These are phyloP conservation scores for Moesziomyces sp. DNA, from an alignment of 1,284 basidiomycete genomes.

Conservation along the genomic window DNA sequence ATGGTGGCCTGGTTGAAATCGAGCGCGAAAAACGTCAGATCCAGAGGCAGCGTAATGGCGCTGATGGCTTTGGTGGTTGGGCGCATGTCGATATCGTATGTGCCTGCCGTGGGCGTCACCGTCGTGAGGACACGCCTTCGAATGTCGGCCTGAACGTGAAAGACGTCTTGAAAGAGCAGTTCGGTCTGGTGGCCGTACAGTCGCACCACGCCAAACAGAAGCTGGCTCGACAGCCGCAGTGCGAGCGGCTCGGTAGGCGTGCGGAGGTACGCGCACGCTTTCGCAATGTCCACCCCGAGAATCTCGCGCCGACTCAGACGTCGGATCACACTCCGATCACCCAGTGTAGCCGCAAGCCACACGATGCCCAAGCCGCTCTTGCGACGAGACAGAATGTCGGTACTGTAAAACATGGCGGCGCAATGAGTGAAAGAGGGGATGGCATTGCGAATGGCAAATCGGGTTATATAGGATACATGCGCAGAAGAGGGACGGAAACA, in stretches of 20 bases:
- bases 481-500: slow-evolving; percentile 3
- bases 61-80: slow-evolving; percentile 10
- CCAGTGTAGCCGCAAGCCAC: slow-evolving; percentile 61
- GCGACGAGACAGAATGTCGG: slow-evolving; percentile 50
- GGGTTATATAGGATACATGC: slow-evolving; percentile 8
- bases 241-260: slow-evolving; percentile 52
- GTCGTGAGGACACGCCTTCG: slow-evolving; percentile 17
- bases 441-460: neutral
- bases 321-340: slow-evolving; percentile 33
- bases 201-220: slow-evolving; percentile 55
- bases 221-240: slow-evolving; percentile 51
- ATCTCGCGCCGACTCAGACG: slow-evolving; percentile 51
- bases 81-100: slow-evolving; percentile 40
- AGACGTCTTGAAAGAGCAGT: slow-evolving; percentile 34
- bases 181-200: slow-evolving; percentile 50
- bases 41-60: slow-evolving; percentile 37
- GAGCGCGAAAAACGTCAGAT: slow-evolving; percentile 38
- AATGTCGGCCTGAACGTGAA: slow-evolving; percentile 27
- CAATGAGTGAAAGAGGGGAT: neutral
- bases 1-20: slow-evolving; percentile 28
- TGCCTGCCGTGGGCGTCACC: neutral
- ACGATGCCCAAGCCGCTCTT: slow-evolving; percentile 54
- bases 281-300: slow-evolving; percentile 31
- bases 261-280: slow-evolving; percentile 38
- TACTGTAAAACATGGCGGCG: slow-evolving; percentile 52